Percentiles rank a stretch among this genome's conserved stretches.
Conservation (phyloP, 768 basidiomycete genomes). For the Lactarius tabidus region DNA sequence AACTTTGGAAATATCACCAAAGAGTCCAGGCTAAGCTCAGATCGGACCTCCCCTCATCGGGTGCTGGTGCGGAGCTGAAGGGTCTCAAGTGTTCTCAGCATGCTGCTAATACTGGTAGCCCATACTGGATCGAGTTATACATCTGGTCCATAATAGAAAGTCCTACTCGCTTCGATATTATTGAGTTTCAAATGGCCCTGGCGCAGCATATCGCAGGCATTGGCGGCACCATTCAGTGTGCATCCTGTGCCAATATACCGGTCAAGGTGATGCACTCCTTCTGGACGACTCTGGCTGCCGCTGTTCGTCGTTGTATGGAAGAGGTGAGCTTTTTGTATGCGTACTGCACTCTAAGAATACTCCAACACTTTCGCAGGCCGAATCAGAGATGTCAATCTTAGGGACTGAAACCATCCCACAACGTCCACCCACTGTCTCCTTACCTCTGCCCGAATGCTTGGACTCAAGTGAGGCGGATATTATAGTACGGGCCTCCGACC, state of each 20-base stretch:
- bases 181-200: conserved; percentile 2
- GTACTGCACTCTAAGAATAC: background rate
- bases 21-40: background rate
- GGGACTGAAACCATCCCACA: background rate
- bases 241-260: background rate
- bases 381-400: background rate
- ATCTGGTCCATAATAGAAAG: background rate
- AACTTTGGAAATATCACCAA: conserved; percentile 11
- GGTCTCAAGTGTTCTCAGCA: background rate
- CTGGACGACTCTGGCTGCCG: background rate
- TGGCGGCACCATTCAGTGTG: background rate
- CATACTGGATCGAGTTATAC: background rate
- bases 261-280: background rate
- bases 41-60: background rate
- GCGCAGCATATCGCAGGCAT: background rate
- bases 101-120: background rate
- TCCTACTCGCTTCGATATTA: background rate
- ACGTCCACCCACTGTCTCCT: background rate
- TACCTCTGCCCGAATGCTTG: conserved; percentile 29
- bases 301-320: background rate
- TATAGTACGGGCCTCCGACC: background rate
- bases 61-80: background rate
- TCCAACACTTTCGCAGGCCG: background rate
- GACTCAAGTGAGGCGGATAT: background rate
- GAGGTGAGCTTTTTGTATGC: background rate